phyloP scores from a whole-genome alignment of 176 grass and related monocot species.

The Phoenix roebelenii region DNA sequence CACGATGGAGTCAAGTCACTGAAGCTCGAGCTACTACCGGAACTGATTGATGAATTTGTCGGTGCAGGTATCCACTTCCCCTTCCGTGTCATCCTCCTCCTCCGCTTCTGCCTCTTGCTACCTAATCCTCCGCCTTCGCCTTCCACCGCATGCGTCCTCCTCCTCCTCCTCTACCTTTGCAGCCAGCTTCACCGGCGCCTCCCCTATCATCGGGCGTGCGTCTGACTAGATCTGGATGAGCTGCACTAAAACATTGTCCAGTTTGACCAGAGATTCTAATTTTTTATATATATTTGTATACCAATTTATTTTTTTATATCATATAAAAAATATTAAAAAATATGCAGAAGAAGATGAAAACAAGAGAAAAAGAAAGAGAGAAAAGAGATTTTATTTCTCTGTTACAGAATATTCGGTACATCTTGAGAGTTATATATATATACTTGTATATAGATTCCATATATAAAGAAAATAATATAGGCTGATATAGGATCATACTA shows the following conservation, averaged over 20 bases:
- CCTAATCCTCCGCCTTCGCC: background rate
- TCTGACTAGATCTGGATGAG: constrained; percentile 55
- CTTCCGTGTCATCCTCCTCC: constrained; percentile 26
- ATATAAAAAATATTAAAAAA: too few relatives aligned
- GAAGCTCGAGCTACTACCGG: constrained; percentile 60
- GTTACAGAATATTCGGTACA: too few relatives aligned
- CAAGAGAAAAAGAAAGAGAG: too few relatives aligned
- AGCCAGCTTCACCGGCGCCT: constrained; percentile 23
- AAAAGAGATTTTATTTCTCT: too few relatives aligned
- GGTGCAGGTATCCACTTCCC: constrained; percentile 5
- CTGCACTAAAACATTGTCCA: background rate
- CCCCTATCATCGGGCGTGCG: constrained; percentile 13
- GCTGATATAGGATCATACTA: too few relatives aligned
- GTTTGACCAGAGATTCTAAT: too few relatives aligned
- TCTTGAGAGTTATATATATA: too few relatives aligned
- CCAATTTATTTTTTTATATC: too few relatives aligned
- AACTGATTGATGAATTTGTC: constrained; percentile 29
- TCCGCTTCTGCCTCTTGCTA: background rate
- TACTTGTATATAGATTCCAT: too few relatives aligned
- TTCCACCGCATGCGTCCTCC: background rate
- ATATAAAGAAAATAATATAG: too few relatives aligned
- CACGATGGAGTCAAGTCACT: constrained; percentile 74
- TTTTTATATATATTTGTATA: too few relatives aligned
- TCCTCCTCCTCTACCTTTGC: constrained; percentile 23
- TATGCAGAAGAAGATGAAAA: too few relatives aligned